A percentile compares a stretch with the other conserved stretches of the same genome.
Evolutionary conservation across 176 grass and related monocot genomes (phyloP).

Genomic region (Oropetium thomaeum): DNA sequence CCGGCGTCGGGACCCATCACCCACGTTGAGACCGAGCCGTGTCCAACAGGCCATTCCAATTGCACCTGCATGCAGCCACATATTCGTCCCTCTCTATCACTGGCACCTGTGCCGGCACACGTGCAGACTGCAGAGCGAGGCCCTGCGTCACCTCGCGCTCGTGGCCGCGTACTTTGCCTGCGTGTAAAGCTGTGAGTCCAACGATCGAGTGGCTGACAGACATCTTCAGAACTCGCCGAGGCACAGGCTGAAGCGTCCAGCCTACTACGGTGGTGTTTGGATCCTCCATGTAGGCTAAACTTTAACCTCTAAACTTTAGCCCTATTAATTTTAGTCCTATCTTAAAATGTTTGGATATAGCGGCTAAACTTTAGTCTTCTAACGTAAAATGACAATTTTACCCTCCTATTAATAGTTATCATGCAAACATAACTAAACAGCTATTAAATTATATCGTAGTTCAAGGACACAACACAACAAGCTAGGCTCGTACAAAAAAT

Average conservation of each 20-base stretch:
- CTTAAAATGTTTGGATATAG: no score
- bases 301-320: no score
- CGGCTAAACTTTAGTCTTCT: no score
- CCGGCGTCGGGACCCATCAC: not conserved
- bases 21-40: not conserved
- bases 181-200: not conserved
- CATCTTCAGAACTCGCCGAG: not conserved
- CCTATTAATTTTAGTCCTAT: no score
- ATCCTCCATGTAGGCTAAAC: no score
- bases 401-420: no score
- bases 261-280: no score
- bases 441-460: no score
- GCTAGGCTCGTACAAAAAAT: no score
- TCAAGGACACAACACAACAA: no score
- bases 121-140: constrained; percentile 16
- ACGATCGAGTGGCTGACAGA: not conserved
- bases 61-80: not conserved
- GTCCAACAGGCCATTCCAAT: not conserved
- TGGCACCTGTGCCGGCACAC: not conserved
- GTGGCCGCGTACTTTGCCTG: constrained; percentile 1
- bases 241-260: constrained; percentile 4
- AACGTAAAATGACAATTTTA: no score
- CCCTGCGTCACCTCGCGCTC: not conserved
- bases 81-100: not conserved
- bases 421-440: no score